Base-by-base conservation (phyloP, 2,329 filamentous ascomycete genomes). In the Botrytis squamosa region DNA sequence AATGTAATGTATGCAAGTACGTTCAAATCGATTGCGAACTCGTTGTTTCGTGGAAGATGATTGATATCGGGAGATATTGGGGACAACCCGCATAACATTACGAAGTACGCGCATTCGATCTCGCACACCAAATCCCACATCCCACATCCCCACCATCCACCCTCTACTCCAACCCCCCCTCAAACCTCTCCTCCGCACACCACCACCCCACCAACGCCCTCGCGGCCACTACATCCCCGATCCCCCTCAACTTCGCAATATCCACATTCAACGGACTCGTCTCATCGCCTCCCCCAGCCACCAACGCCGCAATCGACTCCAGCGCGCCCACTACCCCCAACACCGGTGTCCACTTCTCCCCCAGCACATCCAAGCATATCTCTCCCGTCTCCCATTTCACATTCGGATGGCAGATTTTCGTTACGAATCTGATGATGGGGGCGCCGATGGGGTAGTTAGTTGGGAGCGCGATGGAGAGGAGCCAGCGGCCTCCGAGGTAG, bases 301-400 rank as follows among this genome's bases (percentile, higher is more conserved):
- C 85, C 78, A 96, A 85, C 84, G 92, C 88, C 77, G 92, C 88
- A 76, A 95, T 88, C 65, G 90, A 90, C 78, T 92, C 91, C 79
- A 95, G 84, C 75, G 91, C 92, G 79, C 91, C 89, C 52, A 91
- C 88, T 33, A 98, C 87, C 59, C 91, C 95, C 83, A 97, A 96
- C 29, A 93, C 90, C 1, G 95, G 93, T 74, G 93, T 92, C 95
- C 95, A 98, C 29, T 88, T 88, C 72, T 91, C 88, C 80, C 88
- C 88, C 74, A 99, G 86, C 75, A 98, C 87, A 81, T 98, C 96
- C 42, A 98, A 89, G 82, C 96, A 99, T 81, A 99, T 96, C 83
- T 98, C 95, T 78, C 96, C 96, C 3, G 90, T 94, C 78, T 85
- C 84, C 81, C 89, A 90, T 75, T 88, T 85, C 64, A 92, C 90